Evolutionary conservation across 1,284 basidiomycete species (phyloP).

Genomic region (Chiua sp.): DNA sequence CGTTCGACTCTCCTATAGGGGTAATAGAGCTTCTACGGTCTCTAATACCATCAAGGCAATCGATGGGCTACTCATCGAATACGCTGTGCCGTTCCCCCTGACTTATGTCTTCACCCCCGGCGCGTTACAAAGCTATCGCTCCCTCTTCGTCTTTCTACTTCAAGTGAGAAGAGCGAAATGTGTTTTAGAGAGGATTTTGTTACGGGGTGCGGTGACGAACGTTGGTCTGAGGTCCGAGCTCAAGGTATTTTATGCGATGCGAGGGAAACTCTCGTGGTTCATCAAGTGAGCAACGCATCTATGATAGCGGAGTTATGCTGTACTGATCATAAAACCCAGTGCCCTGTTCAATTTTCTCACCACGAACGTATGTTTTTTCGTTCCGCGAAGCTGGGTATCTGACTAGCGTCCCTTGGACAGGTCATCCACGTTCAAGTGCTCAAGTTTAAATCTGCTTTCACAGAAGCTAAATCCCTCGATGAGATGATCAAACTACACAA

Average conservation of each 20-base stretch:
- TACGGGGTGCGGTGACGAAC: slow-evolving; percentile 51
- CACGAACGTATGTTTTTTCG: slow-evolving; percentile 59
- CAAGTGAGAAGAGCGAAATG: slow-evolving; percentile 78
- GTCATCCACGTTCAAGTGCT: slow-evolving; percentile 57
- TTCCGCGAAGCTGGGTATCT: neutral
- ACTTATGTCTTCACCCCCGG: slow-evolving; percentile 77
- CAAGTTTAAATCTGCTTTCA: slow-evolving; percentile 36
- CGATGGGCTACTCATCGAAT: slow-evolving; percentile 74
- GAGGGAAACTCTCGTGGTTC: slow-evolving; percentile 82
- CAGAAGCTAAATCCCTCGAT: slow-evolving; percentile 68
- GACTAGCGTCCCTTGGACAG: slow-evolving; percentile 41
- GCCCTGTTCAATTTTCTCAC: slow-evolving; percentile 75
- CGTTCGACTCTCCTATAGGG: slow-evolving; percentile 74
- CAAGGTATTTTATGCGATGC: slow-evolving; percentile 74
- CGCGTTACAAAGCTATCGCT: slow-evolving; percentile 64
- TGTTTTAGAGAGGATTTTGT: slow-evolving; percentile 69
- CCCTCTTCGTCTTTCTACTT: slow-evolving; percentile 78
- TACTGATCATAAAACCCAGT: slow-evolving; percentile 44
- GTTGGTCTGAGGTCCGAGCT: slow-evolving; percentile 47
- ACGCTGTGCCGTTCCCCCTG: slow-evolving; percentile 81
- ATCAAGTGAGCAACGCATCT: slow-evolving; percentile 64
- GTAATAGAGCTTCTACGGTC: slow-evolving; percentile 47
- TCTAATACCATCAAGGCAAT: slow-evolving; percentile 62
- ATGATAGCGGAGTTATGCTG: neutral
- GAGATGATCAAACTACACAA: slow-evolving; percentile 78